Conservation (phyloP, 163 green algal species). For the Volvox carteri region DNA sequence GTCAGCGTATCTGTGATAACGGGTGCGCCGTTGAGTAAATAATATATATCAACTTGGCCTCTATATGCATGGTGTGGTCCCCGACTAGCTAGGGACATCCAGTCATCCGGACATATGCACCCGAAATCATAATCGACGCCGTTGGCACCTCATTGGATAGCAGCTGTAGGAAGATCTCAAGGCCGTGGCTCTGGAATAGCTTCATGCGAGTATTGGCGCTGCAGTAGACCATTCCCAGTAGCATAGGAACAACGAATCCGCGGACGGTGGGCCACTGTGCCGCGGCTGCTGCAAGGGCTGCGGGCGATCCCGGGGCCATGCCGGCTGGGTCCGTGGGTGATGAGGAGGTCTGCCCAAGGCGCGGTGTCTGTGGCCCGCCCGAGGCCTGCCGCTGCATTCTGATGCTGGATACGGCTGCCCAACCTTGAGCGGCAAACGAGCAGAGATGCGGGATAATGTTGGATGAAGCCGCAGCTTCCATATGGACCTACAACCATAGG, state of each 20-base stretch:
- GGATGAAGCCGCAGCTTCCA: constrained; percentile 75
- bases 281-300: constrained; percentile 26
- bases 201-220: constrained; percentile 72
- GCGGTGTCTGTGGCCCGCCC: background rate
- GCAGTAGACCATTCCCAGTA: constrained; percentile 80
- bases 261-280: constrained; percentile 62
- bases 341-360: background rate
- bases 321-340: background rate
- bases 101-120: too few species aligned
- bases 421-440: constrained; percentile 53
- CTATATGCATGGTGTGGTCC: too few species aligned
- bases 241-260: constrained; percentile 75
- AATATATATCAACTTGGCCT: too few species aligned
- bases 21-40: too few species aligned
- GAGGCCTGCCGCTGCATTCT: constrained; percentile 19
- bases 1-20: too few species aligned
- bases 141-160: constrained; percentile 66
- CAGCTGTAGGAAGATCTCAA: constrained; percentile 79
- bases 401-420: constrained; percentile 20
- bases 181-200: constrained; percentile 72
- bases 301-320: constrained; percentile 38
- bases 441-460: constrained; percentile 74
- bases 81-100: too few species aligned
- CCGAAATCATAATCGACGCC: too few species aligned
- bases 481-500: constrained; percentile 49